A percentile compares a stretch with the other conserved stretches of the same genome.
Evolutionary conservation across 225 moss, liverwort and hornwort species (phyloP).

Genomic region (Pseudoscleropodium purum): DNA sequence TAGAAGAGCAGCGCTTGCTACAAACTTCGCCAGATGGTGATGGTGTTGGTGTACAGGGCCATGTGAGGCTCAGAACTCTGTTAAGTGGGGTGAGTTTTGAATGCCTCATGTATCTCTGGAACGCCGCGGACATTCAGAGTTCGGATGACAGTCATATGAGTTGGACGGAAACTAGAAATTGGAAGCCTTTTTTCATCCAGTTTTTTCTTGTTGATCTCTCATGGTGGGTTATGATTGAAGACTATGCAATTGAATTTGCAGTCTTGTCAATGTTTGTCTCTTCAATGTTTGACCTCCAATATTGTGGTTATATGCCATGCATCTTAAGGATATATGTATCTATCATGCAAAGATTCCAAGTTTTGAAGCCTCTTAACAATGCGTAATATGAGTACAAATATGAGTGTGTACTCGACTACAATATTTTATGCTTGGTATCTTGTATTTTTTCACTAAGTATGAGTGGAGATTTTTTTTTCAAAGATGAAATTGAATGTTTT

Average conservation of each 20-base stretch:
- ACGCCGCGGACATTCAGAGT: not conserved
- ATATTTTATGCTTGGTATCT: not conserved
- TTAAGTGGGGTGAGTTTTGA: not conserved
- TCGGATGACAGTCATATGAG: not conserved
- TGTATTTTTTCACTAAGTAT: not conserved
- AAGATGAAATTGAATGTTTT: not conserved
- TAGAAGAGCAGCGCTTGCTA: not conserved
- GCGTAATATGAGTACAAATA: rapidly evolving
- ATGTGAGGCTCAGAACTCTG: not conserved
- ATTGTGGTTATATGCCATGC: not conserved
- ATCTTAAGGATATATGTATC: not conserved
- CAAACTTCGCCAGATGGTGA: not conserved
- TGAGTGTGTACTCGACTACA: not conserved
- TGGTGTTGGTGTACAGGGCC: not conserved
- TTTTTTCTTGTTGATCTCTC: not conserved
- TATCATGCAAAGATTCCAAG: not conserved
- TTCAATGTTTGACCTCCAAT: too few species aligned
- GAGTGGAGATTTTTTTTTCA: not conserved
- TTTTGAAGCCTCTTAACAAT: not conserved
- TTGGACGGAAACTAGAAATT: not conserved
- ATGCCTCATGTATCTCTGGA: not conserved
- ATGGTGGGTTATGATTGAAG: not conserved
- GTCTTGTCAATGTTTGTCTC: not conserved
- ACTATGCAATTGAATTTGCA: not conserved
- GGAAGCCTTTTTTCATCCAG: not conserved